Conservation (phyloP, 2,329 filamentous ascomycete species). For the Cordyceps fumosorosea region DNA sequence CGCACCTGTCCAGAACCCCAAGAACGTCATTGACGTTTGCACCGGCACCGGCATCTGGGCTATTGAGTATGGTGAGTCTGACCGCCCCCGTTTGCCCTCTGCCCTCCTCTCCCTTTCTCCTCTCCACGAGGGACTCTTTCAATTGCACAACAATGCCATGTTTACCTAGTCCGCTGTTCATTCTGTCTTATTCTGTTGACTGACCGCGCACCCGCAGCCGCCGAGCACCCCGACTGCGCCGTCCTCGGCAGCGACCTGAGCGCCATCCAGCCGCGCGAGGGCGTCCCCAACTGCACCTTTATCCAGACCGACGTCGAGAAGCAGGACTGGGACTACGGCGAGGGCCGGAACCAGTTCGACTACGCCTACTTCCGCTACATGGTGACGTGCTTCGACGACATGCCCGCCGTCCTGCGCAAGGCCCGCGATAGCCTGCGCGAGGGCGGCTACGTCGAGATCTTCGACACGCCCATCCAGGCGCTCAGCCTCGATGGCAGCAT, state of each 20-base stretch:
- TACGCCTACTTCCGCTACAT: conserved; percentile 48
- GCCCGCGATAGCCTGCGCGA: conserved; percentile 36
- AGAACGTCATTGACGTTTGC: conserved; percentile 42
- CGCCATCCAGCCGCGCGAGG: conserved; percentile 35
- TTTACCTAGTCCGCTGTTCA: too few species aligned
- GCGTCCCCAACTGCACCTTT: conserved; percentile 8
- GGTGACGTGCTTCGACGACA: conserved; percentile 44
- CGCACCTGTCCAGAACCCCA: conserved; percentile 36
- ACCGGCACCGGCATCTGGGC: conserved; percentile 48
- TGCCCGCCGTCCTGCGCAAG: conserved; percentile 38
- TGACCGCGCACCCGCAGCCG: not conserved
- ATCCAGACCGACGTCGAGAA: conserved; percentile 10
- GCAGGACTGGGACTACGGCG: conserved; percentile 9
- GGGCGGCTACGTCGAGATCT: conserved; percentile 35
- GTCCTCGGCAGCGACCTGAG: conserved; percentile 26
- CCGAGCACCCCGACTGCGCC: conserved; percentile 7
- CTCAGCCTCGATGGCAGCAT: conserved; percentile 15
- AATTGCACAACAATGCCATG: not conserved
- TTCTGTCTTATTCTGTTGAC: not conserved
- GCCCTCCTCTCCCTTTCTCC: too few species aligned
- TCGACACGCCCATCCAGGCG: conserved; percentile 23
- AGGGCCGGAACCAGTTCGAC: conserved; percentile 35
- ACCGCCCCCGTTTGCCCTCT: too few species aligned
- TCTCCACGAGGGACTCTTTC: too few species aligned
- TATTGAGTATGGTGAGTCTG: conserved; percentile 35